Conservation (phyloP, 2,329 filamentous ascomycete species). For the Aspergillus nomiae region DNA sequence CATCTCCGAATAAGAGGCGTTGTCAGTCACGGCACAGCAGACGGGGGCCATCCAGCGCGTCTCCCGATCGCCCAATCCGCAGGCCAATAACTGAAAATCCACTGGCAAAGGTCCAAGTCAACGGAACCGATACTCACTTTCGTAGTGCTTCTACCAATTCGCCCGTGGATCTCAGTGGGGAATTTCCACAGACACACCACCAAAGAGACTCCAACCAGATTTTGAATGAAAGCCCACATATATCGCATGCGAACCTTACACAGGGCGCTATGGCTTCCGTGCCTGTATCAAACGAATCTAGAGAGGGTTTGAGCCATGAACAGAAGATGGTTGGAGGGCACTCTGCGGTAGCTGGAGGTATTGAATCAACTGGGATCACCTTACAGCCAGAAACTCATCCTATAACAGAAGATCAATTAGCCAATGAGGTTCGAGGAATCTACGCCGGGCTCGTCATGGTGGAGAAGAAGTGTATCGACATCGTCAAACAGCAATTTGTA, state of each 20-base stretch:
- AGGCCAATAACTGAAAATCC: slow-evolving; percentile 14
- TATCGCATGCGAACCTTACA: slow-evolving; percentile 6
- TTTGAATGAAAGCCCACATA: slow-evolving; percentile 11
- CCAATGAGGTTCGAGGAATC: slow-evolving; percentile 65
- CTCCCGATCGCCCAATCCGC: slow-evolving; percentile 12
- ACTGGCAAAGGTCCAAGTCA: slow-evolving; percentile 11
- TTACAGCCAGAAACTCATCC: slow-evolving; percentile 65
- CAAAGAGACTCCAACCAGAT: slow-evolving; percentile 16
- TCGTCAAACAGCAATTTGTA: slow-evolving; percentile 65
- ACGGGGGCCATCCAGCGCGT: slow-evolving; percentile 10
- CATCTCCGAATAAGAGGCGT: slow-evolving; percentile 12
- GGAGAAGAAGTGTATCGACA: slow-evolving; percentile 82
- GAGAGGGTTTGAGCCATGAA: slow-evolving; percentile 18
- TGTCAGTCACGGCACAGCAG: slow-evolving; percentile 13
- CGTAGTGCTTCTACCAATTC: slow-evolving; percentile 13
- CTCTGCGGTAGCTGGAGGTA: slow-evolving; percentile 26
- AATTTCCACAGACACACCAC: slow-evolving; percentile 8
- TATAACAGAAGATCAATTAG: slow-evolving; percentile 76
- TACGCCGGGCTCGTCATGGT: slow-evolving; percentile 85
- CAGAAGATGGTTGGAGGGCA: slow-evolving; percentile 19
- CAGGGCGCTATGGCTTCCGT: slow-evolving; percentile 12
- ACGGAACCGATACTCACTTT: slow-evolving; percentile 14
- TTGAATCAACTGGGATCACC: slow-evolving; percentile 41
- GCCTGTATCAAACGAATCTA: slow-evolving; percentile 10
- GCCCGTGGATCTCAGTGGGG: slow-evolving; percentile 8